Evolutionary conservation across 1,139 yeast genomes (phyloP).

Genomic region (Pichia sp.): DNA sequence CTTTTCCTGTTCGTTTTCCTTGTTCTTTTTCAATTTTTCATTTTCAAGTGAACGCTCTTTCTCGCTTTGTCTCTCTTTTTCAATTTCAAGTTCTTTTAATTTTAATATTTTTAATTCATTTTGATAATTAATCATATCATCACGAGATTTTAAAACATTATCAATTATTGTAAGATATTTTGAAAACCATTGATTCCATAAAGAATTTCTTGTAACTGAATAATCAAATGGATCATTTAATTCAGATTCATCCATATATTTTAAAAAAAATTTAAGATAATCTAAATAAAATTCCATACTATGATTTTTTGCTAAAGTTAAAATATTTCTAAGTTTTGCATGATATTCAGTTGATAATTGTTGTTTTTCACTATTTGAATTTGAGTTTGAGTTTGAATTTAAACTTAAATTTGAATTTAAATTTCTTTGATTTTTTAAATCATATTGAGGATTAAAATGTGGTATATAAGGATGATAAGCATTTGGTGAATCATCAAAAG

Average conservation of each 20-base stretch:
- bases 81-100: background rate
- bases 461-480: background rate
- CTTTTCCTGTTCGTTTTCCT: no score
- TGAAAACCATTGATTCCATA: constrained; percentile 26
- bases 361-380: background rate
- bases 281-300: constrained; percentile 24
- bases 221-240: constrained; percentile 26
- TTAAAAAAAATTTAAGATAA: constrained; percentile 25
- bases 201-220: constrained; percentile 26
- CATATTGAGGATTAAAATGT: background rate
- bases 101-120: background rate
- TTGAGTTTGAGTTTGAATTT: background rate
- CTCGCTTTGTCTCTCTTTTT: background rate
- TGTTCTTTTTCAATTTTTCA: no score
- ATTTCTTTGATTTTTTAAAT: background rate
- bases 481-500: constrained; percentile 1
- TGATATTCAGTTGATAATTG: constrained; percentile 6
- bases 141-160: background rate
- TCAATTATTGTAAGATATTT: constrained; percentile 13
- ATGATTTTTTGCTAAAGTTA: constrained; percentile 10
- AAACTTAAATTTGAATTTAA: no score
- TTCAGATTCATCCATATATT: constrained; percentile 29
- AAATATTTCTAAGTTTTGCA: constrained; percentile 1
- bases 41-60: no score
- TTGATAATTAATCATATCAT: background rate